Evolutionary conservation across 306 rosid species (phyloP).

Genomic region (Carpinus viminea): DNA sequence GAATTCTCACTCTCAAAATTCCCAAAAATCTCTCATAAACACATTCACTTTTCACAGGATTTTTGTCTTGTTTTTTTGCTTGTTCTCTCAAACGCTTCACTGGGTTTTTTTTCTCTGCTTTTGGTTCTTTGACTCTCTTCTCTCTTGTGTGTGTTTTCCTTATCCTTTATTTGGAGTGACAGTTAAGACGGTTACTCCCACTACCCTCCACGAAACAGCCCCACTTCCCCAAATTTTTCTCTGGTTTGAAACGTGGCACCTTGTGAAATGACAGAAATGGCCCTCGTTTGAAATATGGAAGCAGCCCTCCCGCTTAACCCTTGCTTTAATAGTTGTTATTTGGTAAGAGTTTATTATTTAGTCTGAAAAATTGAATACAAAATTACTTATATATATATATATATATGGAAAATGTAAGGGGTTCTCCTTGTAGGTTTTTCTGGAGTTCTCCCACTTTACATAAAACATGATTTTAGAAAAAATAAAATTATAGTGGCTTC

Average conservation of each 20-base stretch:
- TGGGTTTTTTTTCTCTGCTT: background rate
- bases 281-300: background rate
- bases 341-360: too few relatives aligned
- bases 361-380: too few relatives aligned
- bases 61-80: background rate
- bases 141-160: background rate
- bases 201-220: conserved; percentile 33
- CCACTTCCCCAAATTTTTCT: conserved; percentile 34
- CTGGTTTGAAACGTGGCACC: background rate
- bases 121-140: background rate
- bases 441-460: too few relatives aligned
- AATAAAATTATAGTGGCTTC: too few relatives aligned
- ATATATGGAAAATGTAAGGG: too few relatives aligned
- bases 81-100: background rate
- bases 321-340: too few relatives aligned
- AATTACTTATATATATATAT: too few relatives aligned
- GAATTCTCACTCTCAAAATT: background rate
- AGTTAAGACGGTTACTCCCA: conserved; percentile 42
- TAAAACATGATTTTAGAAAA: too few relatives aligned
- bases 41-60: background rate
- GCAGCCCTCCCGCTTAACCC: too few relatives aligned
- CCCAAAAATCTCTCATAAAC: background rate
- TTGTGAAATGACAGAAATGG: background rate
- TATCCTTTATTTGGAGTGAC: conserved; percentile 19
- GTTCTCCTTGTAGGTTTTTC: too few relatives aligned